Percentiles rank a stretch among this genome's conserved stretches.
Conservation (phyloP, 257 asterid genomes). For the Anisodus tanguticus region DNA sequence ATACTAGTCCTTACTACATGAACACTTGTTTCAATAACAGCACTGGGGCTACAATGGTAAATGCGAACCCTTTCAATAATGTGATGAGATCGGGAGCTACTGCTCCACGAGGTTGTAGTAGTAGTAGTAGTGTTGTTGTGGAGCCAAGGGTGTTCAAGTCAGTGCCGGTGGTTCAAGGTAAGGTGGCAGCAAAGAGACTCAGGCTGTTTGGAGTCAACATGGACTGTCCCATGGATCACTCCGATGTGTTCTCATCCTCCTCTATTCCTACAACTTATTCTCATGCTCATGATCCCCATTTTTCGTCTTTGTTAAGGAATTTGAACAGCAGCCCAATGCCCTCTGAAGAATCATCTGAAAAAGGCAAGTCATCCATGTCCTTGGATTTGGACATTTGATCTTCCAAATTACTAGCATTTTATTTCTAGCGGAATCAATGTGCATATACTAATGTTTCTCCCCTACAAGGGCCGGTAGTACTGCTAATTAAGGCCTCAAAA, state of each 20-base stretch:
- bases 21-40: constrained; percentile 13
- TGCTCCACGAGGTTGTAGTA: constrained; percentile 20
- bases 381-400: constrained; percentile 71
- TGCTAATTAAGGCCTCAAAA: background rate
- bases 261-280: constrained; percentile 16
- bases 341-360: constrained; percentile 34
- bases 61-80: constrained; percentile 57
- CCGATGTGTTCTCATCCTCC: constrained; percentile 45
- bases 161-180: constrained; percentile 98
- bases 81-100: constrained; percentile 42
- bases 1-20: background rate
- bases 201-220: constrained; percentile 93
- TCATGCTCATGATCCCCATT: constrained; percentile 13
- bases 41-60: constrained; percentile 32
- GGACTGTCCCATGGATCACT: constrained; percentile 70
- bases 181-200: constrained; percentile 81
- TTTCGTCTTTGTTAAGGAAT: constrained; percentile 18
- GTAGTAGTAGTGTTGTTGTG: background rate
- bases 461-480: too few species aligned
- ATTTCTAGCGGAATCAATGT: background rate
- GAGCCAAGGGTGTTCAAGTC: constrained; percentile 70
- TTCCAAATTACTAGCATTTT: background rate
- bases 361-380: constrained; percentile 69
- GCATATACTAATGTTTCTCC: background rate
- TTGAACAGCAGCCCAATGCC: background rate